phyloP scores from a whole-genome alignment of 2,329 filamentous ascomycete species.

The Hypoxylon sp. region DNA sequence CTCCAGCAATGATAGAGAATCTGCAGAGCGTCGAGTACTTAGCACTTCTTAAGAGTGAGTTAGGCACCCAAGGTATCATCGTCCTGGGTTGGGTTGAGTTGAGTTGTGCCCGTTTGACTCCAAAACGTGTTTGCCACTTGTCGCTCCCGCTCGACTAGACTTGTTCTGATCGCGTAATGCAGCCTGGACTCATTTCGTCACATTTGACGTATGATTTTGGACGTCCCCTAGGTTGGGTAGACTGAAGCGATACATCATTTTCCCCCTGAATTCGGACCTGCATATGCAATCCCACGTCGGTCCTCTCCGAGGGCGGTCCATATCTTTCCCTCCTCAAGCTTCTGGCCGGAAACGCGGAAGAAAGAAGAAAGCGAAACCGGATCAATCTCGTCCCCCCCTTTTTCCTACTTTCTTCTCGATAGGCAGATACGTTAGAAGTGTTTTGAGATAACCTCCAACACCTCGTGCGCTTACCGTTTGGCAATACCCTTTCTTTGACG shows the following conservation, averaged over 20 bases:
- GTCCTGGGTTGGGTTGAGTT: constrained; percentile 20
- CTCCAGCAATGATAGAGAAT: constrained; percentile 4
- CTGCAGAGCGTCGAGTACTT: constrained; percentile 22
- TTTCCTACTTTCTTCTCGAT: constrained; percentile 2
- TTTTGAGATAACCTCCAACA: constrained; percentile 26
- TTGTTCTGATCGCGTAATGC: constrained; percentile 34
- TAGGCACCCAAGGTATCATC: too few species aligned
- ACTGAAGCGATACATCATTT: constrained; percentile 36
- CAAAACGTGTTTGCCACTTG: constrained; percentile 18
- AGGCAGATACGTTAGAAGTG: constrained; percentile 11
- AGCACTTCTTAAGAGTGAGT: constrained; percentile 15
- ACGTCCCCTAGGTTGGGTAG: constrained; percentile 24
- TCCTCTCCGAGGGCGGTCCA: constrained; percentile 26
- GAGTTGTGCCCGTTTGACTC: constrained; percentile 20
- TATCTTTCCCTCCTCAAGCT: constrained; percentile 14
- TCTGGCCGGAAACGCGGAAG: constrained; percentile 21
- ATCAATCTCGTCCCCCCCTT: constrained; percentile 11
- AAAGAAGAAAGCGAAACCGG: constrained; percentile 29
- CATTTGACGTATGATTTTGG: constrained; percentile 39
- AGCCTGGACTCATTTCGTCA: constrained; percentile 33
- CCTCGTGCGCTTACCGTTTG: constrained; percentile 5
- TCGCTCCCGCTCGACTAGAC: constrained; percentile 33
- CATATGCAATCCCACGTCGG: constrained; percentile 42
- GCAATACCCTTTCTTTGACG: constrained; percentile 12
- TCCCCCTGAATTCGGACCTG: constrained; percentile 41